Evolutionary conservation across 306 rosid species (phyloP).

Genomic region (Quillaja saponaria): DNA sequence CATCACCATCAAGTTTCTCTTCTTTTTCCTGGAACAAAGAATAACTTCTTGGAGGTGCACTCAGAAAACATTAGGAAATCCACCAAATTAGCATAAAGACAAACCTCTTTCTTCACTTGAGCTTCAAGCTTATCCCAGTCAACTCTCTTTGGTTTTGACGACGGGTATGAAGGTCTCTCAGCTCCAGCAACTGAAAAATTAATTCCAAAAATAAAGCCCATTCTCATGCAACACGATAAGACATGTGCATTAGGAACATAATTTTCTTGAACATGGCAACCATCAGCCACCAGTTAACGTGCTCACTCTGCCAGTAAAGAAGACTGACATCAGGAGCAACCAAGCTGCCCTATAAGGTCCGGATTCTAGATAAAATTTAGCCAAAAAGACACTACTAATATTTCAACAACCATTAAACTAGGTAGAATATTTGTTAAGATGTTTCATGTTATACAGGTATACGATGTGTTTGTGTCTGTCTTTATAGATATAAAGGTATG

Average conservation of each 20-base stretch:
- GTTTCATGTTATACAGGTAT: no score
- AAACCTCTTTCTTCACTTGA: conserved; percentile 82
- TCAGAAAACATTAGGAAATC: background rate
- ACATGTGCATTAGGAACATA: background rate
- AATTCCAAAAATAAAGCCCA: conserved; percentile 20
- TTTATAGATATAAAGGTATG: no score
- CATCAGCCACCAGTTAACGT: background rate
- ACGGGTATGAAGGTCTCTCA: conserved; percentile 68
- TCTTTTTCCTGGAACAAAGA: conserved; percentile 72
- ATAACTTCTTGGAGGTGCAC: conserved; percentile 1
- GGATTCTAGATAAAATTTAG: no score
- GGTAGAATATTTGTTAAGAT: no score
- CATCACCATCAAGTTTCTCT: conserved; percentile 94
- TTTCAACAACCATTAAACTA: no score
- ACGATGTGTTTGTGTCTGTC: no score
- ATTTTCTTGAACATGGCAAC: background rate
- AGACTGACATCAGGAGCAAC: background rate
- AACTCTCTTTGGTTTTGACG: conserved; percentile 65
- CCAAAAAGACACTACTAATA: no score
- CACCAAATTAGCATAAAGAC: conserved; percentile 18
- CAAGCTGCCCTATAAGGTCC: no score
- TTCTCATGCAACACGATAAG: background rate
- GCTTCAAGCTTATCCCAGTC: conserved; percentile 97
- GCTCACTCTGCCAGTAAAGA: background rate
- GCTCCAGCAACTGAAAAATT: conserved; percentile 47